Evolutionary conservation across 768 basidiomycete species (phyloP).

Genomic region (Trametes sanguinea): DNA sequence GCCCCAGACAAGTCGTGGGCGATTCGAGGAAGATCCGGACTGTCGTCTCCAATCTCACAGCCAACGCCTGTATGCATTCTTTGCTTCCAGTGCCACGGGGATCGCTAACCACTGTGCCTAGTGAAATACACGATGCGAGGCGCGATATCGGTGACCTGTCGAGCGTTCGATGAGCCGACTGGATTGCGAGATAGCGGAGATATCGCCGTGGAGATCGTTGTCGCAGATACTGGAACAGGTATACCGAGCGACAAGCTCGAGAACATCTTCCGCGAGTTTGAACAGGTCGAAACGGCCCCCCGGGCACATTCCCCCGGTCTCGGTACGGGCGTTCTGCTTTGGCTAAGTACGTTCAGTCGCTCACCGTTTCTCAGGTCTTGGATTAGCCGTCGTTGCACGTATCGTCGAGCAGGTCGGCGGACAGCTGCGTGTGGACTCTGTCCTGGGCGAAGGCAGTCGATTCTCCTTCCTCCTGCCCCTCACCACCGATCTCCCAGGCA

Average conservation of each 20-base stretch:
- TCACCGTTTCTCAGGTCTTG: constrained; percentile 49
- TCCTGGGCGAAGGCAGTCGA: constrained; percentile 61
- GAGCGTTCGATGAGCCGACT: constrained; percentile 50
- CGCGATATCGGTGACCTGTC: constrained; percentile 60
- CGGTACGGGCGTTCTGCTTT: constrained; percentile 36
- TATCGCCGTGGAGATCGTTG: constrained; percentile 65
- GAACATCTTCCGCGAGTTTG: constrained; percentile 78
- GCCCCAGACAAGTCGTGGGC: constrained; percentile 65
- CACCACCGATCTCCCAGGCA: constrained; percentile 38
- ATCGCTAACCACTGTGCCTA: constrained; percentile 22
- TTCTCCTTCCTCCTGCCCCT: constrained; percentile 77
- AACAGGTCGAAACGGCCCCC: constrained; percentile 64
- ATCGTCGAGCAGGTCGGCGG: constrained; percentile 80
- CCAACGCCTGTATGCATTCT: constrained; percentile 60
- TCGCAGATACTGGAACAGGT: constrained; percentile 74
- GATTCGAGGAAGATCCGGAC: constrained; percentile 75
- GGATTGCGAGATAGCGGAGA: constrained; percentile 48
- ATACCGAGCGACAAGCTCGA: constrained; percentile 67
- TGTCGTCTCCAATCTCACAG: constrained; percentile 75
- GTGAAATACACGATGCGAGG: constrained; percentile 75
- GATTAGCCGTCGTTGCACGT: constrained; percentile 77
- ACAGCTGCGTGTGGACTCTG: constrained; percentile 76
- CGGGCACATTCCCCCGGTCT: constrained; percentile 45
- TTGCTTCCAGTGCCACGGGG: too few relatives aligned
- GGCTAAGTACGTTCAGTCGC: background rate